phyloP scores from a whole-genome alignment of 2,329 filamentous ascomycete species.

The Chalaropsis ovoidea region DNA sequence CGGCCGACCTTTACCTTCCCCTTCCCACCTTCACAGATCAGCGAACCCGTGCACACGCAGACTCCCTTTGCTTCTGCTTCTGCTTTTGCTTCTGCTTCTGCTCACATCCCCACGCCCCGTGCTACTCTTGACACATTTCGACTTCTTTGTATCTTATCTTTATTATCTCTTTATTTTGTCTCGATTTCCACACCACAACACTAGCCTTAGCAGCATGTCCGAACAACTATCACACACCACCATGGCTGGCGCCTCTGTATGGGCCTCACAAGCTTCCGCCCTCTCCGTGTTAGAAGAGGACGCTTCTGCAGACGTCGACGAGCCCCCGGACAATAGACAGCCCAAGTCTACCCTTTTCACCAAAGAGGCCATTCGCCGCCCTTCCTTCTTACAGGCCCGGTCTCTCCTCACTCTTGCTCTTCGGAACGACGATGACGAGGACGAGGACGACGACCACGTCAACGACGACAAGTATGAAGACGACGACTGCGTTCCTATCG shows the following conservation, averaged over 20 bases:
- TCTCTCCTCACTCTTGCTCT: slow-evolving; percentile 84
- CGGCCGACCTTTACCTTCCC: background rate
- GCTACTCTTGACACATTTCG: slow-evolving; percentile 4
- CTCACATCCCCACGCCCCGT: background rate
- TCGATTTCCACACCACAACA: too few relatives aligned
- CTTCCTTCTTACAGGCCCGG: slow-evolving; percentile 24
- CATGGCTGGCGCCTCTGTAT: slow-evolving; percentile 16
- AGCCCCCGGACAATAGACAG: slow-evolving; percentile 25
- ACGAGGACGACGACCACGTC: slow-evolving; percentile 45
- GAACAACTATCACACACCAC: slow-evolving; percentile 19
- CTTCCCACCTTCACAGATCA: background rate
- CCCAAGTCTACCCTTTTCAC: slow-evolving; percentile 25
- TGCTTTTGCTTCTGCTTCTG: background rate
- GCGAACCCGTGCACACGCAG: background rate
- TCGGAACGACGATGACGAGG: slow-evolving; percentile 55
- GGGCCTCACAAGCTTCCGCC: slow-evolving; percentile 25
- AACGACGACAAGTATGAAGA: slow-evolving; percentile 55
- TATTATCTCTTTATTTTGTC: background rate
- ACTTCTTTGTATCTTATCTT: background rate
- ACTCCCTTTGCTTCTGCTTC: background rate
- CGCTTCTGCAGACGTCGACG: slow-evolving; percentile 26
- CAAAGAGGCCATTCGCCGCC: slow-evolving; percentile 29
- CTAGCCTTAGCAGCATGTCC: slow-evolving; percentile 16
- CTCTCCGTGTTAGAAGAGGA: slow-evolving; percentile 25
- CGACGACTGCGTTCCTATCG: slow-evolving; percentile 50